Evolutionary conservation across 176 grass and related monocot genomes (phyloP).

Genomic region (Dactylis glomerata): DNA sequence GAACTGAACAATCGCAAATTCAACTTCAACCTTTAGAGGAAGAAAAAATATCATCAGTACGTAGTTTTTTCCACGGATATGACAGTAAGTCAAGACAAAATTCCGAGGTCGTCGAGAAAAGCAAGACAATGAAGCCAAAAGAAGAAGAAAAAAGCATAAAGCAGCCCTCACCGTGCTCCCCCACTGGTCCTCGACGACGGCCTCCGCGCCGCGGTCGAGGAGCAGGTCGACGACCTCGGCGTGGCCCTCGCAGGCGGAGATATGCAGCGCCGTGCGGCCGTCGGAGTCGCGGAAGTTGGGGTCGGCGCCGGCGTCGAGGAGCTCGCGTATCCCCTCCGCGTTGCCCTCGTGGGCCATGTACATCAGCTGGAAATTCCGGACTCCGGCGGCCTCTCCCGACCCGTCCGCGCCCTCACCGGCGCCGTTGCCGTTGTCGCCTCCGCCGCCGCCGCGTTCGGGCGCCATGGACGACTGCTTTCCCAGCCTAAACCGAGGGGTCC

Average conservation of each 20-base stretch:
- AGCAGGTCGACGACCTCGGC: conserved; percentile 60
- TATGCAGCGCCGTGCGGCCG: conserved; percentile 77
- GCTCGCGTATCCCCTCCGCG: conserved; percentile 62
- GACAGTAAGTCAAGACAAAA: background rate
- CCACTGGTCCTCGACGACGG: conserved; percentile 72
- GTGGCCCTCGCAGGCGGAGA: conserved; percentile 83
- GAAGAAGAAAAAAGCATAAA: background rate
- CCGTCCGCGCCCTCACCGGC: background rate
- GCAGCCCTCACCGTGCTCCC: conserved; percentile 62
- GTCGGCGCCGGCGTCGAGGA: conserved; percentile 60
- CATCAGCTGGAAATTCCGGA: conserved; percentile 72
- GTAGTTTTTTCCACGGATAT: background rate
- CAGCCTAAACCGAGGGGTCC: conserved; percentile 49
- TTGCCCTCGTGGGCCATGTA: conserved; percentile 77
- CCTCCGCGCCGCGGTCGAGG: conserved; percentile 57
- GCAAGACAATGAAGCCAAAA: background rate
- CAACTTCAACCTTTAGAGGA: background rate
- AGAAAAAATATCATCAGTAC: background rate
- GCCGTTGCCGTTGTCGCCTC: background rate
- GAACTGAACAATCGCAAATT: background rate
- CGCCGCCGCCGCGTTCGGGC: conserved; percentile 31
- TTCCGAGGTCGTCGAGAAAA: background rate
- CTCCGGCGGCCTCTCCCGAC: conserved; percentile 23
- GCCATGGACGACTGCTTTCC: conserved; percentile 90
- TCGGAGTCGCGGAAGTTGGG: conserved; percentile 90